Evolutionary conservation across 179 eudicot genomes (phyloP), one percentile per base, ranked within the genome.

Genomic region (Beta lomatogona): DNA sequence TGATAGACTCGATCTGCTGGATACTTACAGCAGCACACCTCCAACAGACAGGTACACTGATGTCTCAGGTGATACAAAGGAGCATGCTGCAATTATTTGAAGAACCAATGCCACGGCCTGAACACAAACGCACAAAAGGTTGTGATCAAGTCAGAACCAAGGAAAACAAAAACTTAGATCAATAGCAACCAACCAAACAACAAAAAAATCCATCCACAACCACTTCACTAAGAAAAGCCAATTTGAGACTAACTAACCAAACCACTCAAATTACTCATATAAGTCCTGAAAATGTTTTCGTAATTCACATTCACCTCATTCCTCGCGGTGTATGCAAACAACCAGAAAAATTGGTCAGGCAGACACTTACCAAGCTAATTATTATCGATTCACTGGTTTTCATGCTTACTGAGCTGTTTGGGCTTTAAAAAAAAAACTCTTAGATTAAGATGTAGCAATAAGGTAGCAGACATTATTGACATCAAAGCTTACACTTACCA

Each of bases 1-100:
- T 58, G 18, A 58, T 58, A 15, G 22, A 78, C 36, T 31, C 6
- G 46, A 70, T 19, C 25, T 46, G 41, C 52, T 59, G 64, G 58
- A 75, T 81, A 92, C 98, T 91, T 84, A 94, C 98, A 92, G 82
- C 77, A 95, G 85, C 78, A 90, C 88, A 79, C 97, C 95, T 77
- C 97, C 98, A 82, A 95, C 93, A 71, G 98, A 93, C 69, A 95
- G 92, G 86, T 90, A 95, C 64, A 89, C 77, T 10, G 88, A 86
- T 76, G 61, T 81, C 78, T 83, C 81, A 53, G 59, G 86, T 4
- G 93, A 84, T 63, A 90, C 88, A 64, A 83, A 81, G 59, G 93
- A 87, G 83, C 89, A 85, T 58, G 95, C 93, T 65, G 94, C 98
- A 75, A 71, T 67, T 71, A 88, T 94, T 85, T 92, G 93, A 74